These are phyloP conservation scores for Sporothrix pseudoabietina DNA, from an alignment of 2,329 filamentous ascomycete genomes.

Conservation along the genomic window DNA sequence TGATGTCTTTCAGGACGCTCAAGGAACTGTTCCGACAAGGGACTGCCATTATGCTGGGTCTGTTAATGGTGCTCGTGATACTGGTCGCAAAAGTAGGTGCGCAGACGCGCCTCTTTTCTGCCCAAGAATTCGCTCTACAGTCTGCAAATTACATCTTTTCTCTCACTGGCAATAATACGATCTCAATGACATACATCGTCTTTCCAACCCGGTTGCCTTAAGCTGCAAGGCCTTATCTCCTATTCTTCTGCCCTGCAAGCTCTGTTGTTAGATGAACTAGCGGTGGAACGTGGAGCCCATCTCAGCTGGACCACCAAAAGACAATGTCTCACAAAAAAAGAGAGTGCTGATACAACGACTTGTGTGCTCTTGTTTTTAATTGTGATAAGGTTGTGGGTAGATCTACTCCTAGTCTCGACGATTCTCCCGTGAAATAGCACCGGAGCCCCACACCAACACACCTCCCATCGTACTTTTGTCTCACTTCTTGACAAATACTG, in stretches of 20 bases:
- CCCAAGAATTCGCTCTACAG: no score
- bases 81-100: no score
- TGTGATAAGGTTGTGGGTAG: neutral
- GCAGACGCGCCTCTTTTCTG: neutral
- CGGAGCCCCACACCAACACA: neutral
- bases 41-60: neutral
- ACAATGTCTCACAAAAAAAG: neutral
- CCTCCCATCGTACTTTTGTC: constrained; percentile 10
- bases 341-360: neutral
- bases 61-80: no score
- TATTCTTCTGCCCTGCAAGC: neutral
- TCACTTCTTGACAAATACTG: neutral
- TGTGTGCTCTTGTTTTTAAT: neutral
- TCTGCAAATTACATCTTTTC: no score
- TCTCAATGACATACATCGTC: neutral
- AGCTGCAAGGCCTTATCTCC: neutral
- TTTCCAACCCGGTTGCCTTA: neutral
- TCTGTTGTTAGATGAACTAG: neutral
- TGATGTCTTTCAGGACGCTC: neutral
- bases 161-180: no score
- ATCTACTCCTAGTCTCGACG: neutral
- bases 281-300: neutral
- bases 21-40: neutral
- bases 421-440: neutral
- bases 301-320: neutral